Percentiles rank a stretch among this genome's conserved stretches.
Evolutionary conservation across 371 early-diverging fungal species (phyloP).

Genomic region (Mortierella sp.): DNA sequence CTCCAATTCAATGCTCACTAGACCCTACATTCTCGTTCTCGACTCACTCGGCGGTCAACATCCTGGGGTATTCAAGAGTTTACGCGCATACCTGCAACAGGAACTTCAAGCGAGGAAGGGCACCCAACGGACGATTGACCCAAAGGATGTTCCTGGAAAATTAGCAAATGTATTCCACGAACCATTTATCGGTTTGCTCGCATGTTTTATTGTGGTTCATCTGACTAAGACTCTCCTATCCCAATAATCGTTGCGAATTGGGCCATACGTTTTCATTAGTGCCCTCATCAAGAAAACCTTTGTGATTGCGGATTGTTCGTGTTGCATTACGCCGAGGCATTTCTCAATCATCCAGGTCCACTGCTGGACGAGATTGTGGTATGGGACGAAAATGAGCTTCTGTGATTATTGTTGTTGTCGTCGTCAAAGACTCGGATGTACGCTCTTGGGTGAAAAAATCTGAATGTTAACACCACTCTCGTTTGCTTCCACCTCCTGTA

Average conservation of each 20-base stretch:
- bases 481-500: not conserved
- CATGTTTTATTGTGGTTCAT: not conserved
- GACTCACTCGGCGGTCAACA: slow-evolving; percentile 66
- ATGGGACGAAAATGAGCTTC: no score
- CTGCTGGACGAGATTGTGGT: slow-evolving; percentile 48
- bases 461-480: no score
- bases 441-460: no score
- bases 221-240: not conserved
- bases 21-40: slow-evolving; percentile 56
- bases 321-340: slow-evolving; percentile 63
- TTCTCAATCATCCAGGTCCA: slow-evolving; percentile 54
- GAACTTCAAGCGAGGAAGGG: slow-evolving; percentile 46
- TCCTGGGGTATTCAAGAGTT: slow-evolving; percentile 38
- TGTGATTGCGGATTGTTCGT: slow-evolving; percentile 76
- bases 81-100: slow-evolving; percentile 56
- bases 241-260: no score
- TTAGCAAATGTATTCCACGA: slow-evolving; percentile 44
- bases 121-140: slow-evolving; percentile 15
- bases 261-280: slow-evolving; percentile 4
- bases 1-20: not conserved
- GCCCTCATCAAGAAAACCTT: slow-evolving; percentile 65
- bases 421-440: no score
- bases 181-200: not conserved
- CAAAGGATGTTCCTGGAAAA: slow-evolving; percentile 26
- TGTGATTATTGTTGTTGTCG: no score